Conservation (phyloP, 2,329 filamentous ascomycete genomes). For the Akanthomyces dipterigenus region DNA sequence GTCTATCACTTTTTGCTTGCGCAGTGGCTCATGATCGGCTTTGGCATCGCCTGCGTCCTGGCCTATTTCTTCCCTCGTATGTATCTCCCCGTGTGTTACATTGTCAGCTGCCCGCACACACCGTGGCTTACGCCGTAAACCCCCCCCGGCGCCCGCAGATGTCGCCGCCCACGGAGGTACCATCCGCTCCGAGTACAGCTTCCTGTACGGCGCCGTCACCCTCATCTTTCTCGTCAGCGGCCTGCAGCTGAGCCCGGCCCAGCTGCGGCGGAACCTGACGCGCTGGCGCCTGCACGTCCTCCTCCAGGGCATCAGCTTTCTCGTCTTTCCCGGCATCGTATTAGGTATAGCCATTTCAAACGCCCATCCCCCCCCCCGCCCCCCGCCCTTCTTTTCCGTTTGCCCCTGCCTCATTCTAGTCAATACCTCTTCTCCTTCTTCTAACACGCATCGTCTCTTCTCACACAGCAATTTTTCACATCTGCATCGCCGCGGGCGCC, state of each 20-base stretch:
- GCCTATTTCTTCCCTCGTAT: slow-evolving; percentile 38
- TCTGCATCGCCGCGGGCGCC: slow-evolving; percentile 39
- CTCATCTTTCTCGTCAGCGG: slow-evolving; percentile 68
- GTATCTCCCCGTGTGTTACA: too few relatives aligned
- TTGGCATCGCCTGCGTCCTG: slow-evolving; percentile 45
- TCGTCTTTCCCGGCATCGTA: slow-evolving; percentile 57
- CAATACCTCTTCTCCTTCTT: too few relatives aligned
- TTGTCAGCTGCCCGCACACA: not conserved
- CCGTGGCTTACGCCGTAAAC: not conserved
- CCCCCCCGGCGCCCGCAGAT: slow-evolving; percentile 34
- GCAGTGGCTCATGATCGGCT: slow-evolving; percentile 61
- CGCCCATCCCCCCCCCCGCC: too few relatives aligned
- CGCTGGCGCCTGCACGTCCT: slow-evolving; percentile 64
- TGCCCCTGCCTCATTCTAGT: too few relatives aligned
- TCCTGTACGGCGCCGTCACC: slow-evolving; percentile 62
- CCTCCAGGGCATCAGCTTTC: slow-evolving; percentile 60
- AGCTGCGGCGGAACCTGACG: slow-evolving; percentile 53
- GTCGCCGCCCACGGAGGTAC: slow-evolving; percentile 62
- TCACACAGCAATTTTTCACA: slow-evolving; percentile 39
- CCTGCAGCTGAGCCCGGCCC: slow-evolving; percentile 57
- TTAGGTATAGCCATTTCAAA: slow-evolving; percentile 46
- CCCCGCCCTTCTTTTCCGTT: too few relatives aligned
- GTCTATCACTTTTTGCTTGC: slow-evolving; percentile 34
- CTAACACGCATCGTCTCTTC: too few relatives aligned
- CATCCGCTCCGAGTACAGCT: slow-evolving; percentile 42